Evolutionary conservation across 768 basidiomycete species (phyloP), one percentile per base, ranked within the genome.

Genomic region (Serpula lacrymans): DNA sequence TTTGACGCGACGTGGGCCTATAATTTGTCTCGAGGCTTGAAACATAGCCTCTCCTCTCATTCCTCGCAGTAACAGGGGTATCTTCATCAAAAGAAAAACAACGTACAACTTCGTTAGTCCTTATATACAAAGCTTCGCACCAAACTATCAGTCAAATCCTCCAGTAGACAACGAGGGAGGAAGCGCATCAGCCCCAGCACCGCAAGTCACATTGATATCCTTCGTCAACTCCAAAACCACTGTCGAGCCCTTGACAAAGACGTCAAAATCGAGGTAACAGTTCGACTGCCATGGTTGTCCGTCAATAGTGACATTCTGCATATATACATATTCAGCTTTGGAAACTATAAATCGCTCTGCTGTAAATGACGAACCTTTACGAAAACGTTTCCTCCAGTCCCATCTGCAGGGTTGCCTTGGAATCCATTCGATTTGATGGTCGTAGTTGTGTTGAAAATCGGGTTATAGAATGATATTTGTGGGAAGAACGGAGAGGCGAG

Each of bases 111-210:
- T n/a, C n/a, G n/a, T n/a, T n/a, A n/a, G n/a, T n/a, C n/a, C n/a
- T n/a, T n/a, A n/a, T n/a, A n/a, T n/a, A n/a, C n/a, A n/a, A n/a
- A n/a, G n/a, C n/a, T n/a, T n/a, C n/a, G n/a, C n/a, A n/a, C n/a
- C n/a, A n/a, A n/a, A n/a, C n/a, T n/a, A n/a, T n/a, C n/a, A n/a
- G n/a, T 57, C 48, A 39, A 52, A 82, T 0, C 80, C 80, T 4
- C 78, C 80, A n/a, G 79, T 83, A 4, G 80, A 82, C 26, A 81
- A 63, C 12, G 80, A 81, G 2, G 80, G 79, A 0, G 80, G 80
- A 26, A 82, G 52, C 1, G 76, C 74, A 25, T 57, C 53, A 14
- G 59, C 27, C 6, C 65, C 71, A 3, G 52, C 58, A 12, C 80
- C 80, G 53, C 80, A 83, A 2, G 68, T 62, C 5, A 75, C 67